Evolutionary conservation across 768 basidiomycete genomes (phyloP).

Genomic region (Tylopilus rubrobrunneus): DNA sequence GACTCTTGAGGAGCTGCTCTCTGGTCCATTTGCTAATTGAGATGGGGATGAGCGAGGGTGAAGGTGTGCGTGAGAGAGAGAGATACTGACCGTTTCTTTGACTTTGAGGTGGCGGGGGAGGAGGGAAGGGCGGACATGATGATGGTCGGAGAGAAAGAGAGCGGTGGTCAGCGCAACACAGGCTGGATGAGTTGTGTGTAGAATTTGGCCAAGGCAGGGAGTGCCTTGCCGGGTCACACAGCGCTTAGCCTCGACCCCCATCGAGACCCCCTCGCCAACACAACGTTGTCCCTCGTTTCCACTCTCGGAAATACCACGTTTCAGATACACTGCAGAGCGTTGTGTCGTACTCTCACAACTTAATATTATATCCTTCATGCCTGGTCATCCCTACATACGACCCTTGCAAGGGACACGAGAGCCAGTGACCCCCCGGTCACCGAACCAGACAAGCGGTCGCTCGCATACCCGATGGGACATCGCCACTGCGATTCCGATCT

Average conservation of each 20-base stretch:
- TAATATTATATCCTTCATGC: no score
- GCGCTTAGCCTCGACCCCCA: conserved; percentile 26
- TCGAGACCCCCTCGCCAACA: conserved; percentile 2
- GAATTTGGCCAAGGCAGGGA: conserved; percentile 33
- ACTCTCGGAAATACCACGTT: conserved; percentile 7
- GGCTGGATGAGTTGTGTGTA: conserved; percentile 34
- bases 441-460: no score
- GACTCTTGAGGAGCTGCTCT: conserved; percentile 37
- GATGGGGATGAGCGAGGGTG: conserved; percentile 16
- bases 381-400: no score
- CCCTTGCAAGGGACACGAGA: no score
- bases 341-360: no score
- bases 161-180: conserved; percentile 41
- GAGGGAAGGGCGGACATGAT: conserved; percentile 30
- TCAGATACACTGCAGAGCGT: not conserved
- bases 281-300: no score
- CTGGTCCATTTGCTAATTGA: conserved; percentile 30
- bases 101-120: conserved; percentile 21
- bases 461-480: no score
- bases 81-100: conserved; percentile 34
- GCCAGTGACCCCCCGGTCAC: no score
- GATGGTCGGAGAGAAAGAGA: conserved; percentile 37
- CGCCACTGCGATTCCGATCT: conserved; percentile 28
- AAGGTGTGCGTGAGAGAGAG: conserved; percentile 1
- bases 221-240: conserved; percentile 29